Conservation (phyloP, 164 flowering plant species). For the Platanus orientalis region DNA sequence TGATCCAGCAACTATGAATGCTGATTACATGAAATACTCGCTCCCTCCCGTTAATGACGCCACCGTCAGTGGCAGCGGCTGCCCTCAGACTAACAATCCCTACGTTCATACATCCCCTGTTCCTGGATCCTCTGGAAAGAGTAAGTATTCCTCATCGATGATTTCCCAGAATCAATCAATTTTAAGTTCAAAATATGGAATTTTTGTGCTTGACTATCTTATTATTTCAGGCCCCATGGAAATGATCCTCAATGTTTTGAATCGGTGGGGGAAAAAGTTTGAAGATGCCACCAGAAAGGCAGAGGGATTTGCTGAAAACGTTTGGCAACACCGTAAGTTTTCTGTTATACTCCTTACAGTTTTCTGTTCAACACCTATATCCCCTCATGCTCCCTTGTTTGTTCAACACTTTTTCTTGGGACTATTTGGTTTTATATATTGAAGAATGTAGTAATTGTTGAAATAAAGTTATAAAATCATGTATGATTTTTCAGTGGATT, state of each 20-base stretch:
- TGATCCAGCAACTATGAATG: neutral
- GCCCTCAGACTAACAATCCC: slow-evolving; percentile 10
- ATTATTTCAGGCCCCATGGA: slow-evolving; percentile 12
- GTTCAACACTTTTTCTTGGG: neutral
- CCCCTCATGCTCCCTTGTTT: neutral
- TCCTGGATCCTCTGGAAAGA: slow-evolving; percentile 10
- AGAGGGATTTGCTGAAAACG: slow-evolving; percentile 47
- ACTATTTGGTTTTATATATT: neutral
- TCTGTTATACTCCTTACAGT: no score
- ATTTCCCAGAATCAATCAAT: neutral
- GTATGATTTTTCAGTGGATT: no score
- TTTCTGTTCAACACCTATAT: neutral
- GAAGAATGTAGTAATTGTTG: no score
- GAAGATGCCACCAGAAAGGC: slow-evolving; percentile 31
- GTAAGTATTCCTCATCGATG: neutral
- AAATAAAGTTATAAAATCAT: no score
- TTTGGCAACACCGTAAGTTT: slow-evolving; percentile 69
- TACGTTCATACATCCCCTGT: slow-evolving; percentile 16
- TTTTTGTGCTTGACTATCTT: neutral
- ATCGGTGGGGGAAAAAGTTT: slow-evolving; percentile 17
- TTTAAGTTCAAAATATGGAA: no score
- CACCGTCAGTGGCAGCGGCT: neutral
- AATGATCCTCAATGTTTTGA: slow-evolving; percentile 4
- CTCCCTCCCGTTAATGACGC: neutral
- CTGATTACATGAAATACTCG: slow-evolving; percentile 12